Percentiles rank a stretch among this genome's conserved stretches.
phyloP scores from a whole-genome alignment of 192 early-diverging fungal genomes.

The Coemansia guatemalensis region DNA sequence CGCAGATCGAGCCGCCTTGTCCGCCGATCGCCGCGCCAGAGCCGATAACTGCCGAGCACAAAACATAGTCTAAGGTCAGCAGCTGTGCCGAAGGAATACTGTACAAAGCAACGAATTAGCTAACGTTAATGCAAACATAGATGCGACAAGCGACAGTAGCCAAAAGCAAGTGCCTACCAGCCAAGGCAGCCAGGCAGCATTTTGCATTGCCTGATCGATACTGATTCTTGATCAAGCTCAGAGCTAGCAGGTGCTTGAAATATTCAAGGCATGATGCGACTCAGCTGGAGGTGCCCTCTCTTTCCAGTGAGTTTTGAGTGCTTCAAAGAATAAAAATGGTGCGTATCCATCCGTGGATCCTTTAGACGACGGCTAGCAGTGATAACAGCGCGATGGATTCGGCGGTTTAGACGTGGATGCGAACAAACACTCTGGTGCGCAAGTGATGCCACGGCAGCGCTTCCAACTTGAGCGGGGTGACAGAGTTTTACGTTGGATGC shows the following conservation, averaged over 20 bases:
- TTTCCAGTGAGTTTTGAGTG: slow-evolving; percentile 20
- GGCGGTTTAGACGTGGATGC: neutral
- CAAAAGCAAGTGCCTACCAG: neutral
- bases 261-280: neutral
- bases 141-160: neutral
- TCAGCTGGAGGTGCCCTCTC: neutral
- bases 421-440: neutral
- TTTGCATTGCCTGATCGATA: neutral
- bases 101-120: neutral
- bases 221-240: neutral
- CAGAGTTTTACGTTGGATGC: neutral
- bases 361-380: neutral
- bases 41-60: neutral
- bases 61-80: neutral
- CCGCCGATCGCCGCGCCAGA: neutral
- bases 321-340: slow-evolving; percentile 40
- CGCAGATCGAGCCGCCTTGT: neutral
- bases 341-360: slow-evolving; percentile 36
- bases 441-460: neutral
- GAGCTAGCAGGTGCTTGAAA: neutral
- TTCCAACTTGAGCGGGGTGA: neutral
- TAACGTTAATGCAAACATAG: neutral
- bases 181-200: neutral
- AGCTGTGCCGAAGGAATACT: neutral
- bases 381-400: slow-evolving; percentile 14